Evolutionary conservation across 495 filamentous ascomycete genomes (phyloP), one percentile per base, ranked within the genome.

Genomic region (Neurospora intermedia): DNA sequence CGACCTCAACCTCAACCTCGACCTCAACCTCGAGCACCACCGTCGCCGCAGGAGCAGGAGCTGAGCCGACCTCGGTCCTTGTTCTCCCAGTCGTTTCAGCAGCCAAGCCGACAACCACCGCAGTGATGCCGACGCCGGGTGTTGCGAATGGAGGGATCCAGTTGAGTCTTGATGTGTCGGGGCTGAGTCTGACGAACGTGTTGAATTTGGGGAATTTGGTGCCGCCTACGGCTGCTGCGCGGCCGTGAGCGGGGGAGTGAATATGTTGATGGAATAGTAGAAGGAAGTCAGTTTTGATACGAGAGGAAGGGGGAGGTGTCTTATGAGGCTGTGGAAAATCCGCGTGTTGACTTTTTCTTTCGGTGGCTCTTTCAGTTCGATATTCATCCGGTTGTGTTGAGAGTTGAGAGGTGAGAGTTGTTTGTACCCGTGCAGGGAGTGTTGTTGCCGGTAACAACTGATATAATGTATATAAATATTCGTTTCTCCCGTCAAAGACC

Each of bases 161-260:
- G 69, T 72, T 78, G 2, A 71, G 48, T 9, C 80, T 82, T 20
- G 76, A 82, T 46, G 72, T 82, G 1, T 78, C 77, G n/a, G 77
- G 77, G 4, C 45, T 83, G 75, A 79, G 69, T n/a, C 70, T 83
- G 43, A 77, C 76, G 48, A 82, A 80, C 73, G 72, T 78, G 70
- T 70, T 83, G 18, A 77, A 80, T 20, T 70, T 83, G 40, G 81
- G 81, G 39, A 81, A 81, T 42, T 69, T 83, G 70, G 72, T 75
- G 23, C 74, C 75, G 75, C 77, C 74, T 69, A 80, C 78, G 11
- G 71, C 70, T 31, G 69, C 69, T 16, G 43, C 3, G 7, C 48
- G 31, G 70, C 15, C 18, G 16, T 54, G 20, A 42, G 38, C 59
- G 54, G 13, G 7, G 48, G 11, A 11, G 11, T 6, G 46, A 27